Conservation (phyloP, 2,329 filamentous ascomycete species). For the Colletotrichum sp. region DNA sequence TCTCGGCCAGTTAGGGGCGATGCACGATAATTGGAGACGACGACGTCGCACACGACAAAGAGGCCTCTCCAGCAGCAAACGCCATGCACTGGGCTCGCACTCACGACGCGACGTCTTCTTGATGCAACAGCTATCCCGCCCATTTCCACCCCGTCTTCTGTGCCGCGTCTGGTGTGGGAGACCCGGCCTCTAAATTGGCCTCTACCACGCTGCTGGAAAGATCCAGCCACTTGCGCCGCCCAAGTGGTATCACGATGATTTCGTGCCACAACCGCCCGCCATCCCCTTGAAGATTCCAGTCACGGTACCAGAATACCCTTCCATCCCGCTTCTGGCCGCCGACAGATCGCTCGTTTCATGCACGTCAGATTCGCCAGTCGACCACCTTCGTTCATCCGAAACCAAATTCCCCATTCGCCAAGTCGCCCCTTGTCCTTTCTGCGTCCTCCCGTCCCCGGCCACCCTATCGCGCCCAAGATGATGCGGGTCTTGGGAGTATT, state of each 20-base stretch:
- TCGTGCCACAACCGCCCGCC: constrained; percentile 5
- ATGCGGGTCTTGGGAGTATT: background rate
- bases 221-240: constrained; percentile 15
- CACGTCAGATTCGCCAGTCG: constrained; percentile 18
- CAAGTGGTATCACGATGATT: background rate
- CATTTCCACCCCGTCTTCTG: background rate
- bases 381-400: background rate
- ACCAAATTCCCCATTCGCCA: background rate
- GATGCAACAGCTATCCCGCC: background rate
- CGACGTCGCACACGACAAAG: background rate
- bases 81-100: background rate
- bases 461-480: background rate
- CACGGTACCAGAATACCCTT: background rate
- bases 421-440: background rate
- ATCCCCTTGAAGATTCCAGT: background rate
- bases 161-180: background rate
- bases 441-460: constrained; percentile 1
- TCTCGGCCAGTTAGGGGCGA: background rate
- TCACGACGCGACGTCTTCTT: background rate
- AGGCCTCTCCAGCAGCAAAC: background rate
- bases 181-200: constrained; percentile 8
- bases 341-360: constrained; percentile 16
- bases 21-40: background rate
- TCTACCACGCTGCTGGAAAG: constrained; percentile 11
- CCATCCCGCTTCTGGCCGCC: constrained; percentile 14